Evolutionary conservation across 768 basidiomycete species (phyloP).

Genomic region (Tricholoma saponaceum): DNA sequence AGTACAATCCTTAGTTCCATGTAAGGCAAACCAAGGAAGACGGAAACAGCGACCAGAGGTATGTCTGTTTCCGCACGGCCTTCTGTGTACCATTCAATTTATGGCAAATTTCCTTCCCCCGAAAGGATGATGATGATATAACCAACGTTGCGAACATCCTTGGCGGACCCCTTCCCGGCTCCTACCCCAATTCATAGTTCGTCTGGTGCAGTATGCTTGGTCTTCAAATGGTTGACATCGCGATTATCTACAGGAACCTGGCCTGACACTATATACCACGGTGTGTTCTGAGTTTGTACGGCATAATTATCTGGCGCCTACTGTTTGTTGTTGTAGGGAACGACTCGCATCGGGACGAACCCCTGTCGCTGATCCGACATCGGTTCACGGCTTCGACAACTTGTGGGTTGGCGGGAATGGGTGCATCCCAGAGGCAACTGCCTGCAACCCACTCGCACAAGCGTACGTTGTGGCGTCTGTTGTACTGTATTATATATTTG

Average conservation of each 20-base stretch:
- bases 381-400: constrained; percentile 17
- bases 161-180: constrained; percentile 29
- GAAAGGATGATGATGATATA: constrained; percentile 16
- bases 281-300: neutral
- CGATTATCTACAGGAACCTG: neutral
- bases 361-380: constrained; percentile 22
- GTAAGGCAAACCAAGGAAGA: neutral
- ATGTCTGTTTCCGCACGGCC: neutral
- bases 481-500: neutral
- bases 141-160: constrained; percentile 23
- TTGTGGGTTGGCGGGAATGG: constrained; percentile 30
- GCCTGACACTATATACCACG: neutral
- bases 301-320: neutral
- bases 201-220: neutral
- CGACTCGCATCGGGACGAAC: constrained; percentile 7
- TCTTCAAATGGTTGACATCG: neutral
- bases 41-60: neutral
- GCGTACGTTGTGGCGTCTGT: neutral
- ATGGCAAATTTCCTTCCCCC: neutral
- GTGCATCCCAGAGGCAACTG: constrained; percentile 18
- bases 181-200: neutral
- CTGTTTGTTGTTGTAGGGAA: constrained; percentile 2
- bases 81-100: neutral
- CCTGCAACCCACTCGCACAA: constrained; percentile 14
- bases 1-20: neutral